These are phyloP conservation scores for Apiosordaria backusii DNA, from an alignment of 495 filamentous ascomycete species.

Conservation along the genomic window DNA sequence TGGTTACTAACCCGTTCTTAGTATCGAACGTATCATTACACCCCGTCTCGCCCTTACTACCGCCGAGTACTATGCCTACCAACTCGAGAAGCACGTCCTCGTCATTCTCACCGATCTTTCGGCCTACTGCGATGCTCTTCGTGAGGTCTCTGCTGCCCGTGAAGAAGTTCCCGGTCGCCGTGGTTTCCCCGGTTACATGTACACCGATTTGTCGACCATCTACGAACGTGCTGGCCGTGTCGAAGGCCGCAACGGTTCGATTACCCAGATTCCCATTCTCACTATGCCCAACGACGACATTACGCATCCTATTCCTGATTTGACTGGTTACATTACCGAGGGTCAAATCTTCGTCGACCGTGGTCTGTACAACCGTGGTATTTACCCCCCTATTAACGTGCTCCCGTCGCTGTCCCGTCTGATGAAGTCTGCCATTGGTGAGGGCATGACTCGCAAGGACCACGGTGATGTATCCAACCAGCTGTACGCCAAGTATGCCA, in stretches of 20 bases:
- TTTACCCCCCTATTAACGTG: conserved; percentile 99
- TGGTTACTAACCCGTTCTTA: conserved; percentile 38
- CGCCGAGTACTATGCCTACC: conserved; percentile 99
- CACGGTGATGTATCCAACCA: conserved; percentile 99
- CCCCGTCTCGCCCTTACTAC: conserved; percentile 97
- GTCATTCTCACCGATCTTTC: conserved; percentile 98
- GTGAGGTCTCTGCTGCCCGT: conserved; percentile 94
- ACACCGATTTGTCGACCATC: conserved; percentile 99
- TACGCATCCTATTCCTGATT: conserved; percentile 97
- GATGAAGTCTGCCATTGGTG: conserved; percentile 99
- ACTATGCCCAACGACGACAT: conserved; percentile 99
- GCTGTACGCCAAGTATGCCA: conserved; percentile 99
- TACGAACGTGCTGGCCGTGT: conserved; percentile 99
- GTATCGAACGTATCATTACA: conserved; percentile 99
- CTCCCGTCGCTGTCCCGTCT: conserved; percentile 96
- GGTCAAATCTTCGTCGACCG: conserved; percentile 98
- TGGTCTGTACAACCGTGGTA: conserved; percentile 89
- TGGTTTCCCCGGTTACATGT: conserved; percentile 99
- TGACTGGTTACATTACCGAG: conserved; percentile 98
- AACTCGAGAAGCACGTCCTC: conserved; percentile 98
- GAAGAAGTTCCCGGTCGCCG: conserved; percentile 99
- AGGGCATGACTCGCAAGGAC: conserved; percentile 91
- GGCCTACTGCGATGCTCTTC: conserved; percentile 96
- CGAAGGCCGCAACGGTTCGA: conserved; percentile 93
- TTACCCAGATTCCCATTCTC: conserved; percentile 97